Conservation (phyloP, 1,139 yeast genomes). For the Blastobotrys ciferrii region DNA sequence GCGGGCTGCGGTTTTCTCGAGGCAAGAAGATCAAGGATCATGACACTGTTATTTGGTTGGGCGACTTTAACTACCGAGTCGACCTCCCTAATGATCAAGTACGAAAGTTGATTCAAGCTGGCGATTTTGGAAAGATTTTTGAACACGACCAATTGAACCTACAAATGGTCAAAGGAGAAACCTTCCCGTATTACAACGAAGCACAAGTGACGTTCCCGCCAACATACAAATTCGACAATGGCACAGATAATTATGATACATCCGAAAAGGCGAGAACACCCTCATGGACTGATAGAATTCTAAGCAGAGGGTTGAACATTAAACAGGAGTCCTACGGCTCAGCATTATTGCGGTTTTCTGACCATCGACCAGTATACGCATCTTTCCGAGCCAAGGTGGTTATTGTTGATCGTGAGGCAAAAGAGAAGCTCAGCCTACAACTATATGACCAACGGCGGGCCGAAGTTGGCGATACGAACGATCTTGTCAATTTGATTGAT, state of each 20-base stretch:
- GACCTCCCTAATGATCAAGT: slow-evolving; percentile 74
- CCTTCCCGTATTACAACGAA: slow-evolving; percentile 82
- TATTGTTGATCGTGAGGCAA: slow-evolving; percentile 64
- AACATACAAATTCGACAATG: slow-evolving; percentile 91
- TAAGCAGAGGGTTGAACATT: slow-evolving; percentile 53
- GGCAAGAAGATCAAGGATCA: slow-evolving; percentile 71
- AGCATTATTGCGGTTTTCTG: slow-evolving; percentile 70
- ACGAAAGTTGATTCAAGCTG: slow-evolving; percentile 50
- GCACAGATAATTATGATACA: slow-evolving; percentile 78
- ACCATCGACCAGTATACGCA: slow-evolving; percentile 91
- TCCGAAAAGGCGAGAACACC: slow-evolving; percentile 92
- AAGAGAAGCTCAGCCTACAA: slow-evolving; percentile 54
- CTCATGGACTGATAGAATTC: slow-evolving; percentile 91
- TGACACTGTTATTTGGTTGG: slow-evolving; percentile 89
- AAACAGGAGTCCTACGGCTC: slow-evolving; percentile 66
- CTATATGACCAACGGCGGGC: slow-evolving; percentile 50
- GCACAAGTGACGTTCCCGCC: slow-evolving; percentile 78
- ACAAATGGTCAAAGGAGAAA: slow-evolving; percentile 83
- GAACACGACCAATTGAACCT: slow-evolving; percentile 77
- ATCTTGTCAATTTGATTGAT: slow-evolving; percentile 34
- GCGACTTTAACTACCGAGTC: slow-evolving; percentile 91
- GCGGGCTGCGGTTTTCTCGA: slow-evolving; percentile 74
- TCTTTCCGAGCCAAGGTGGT: slow-evolving; percentile 65
- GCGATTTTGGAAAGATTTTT: slow-evolving; percentile 51
- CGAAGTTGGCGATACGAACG: slow-evolving; percentile 39